Base-by-base conservation (phyloP, 306 rosid genomes). In the Boehmeria nivea region DNA sequence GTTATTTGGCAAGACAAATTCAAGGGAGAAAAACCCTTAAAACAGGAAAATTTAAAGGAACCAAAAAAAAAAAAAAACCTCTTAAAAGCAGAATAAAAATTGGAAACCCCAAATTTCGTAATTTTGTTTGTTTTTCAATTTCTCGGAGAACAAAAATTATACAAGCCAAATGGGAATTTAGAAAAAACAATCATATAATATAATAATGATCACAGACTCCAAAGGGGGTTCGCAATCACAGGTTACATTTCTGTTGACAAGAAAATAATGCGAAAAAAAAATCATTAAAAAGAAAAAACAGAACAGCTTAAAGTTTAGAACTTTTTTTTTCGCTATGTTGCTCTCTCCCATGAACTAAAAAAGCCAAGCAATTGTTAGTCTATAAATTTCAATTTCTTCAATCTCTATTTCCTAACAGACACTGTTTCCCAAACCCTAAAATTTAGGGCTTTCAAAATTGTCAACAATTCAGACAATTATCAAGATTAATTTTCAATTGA, bases 401-500 rank as follows among this genome's bases (percentile, higher is more conserved):
- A 15, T 17, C 34, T 40, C 59, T 43, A 37, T 58, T 40, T 28
- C 38, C 19, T 18, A 15, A 33, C 36, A 1, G 21, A 27, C 16
- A 11, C 3, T n/a, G 19, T 40, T 40, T 23, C 36, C 56, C 33
- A 68, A 57, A n/a, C 42, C 43, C 58, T 19, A 12, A 48, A 60
- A 27, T 6, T n/a, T 24, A 15, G 10, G 39, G 39, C 1, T 31
- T 31, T 31, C 36, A 31, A 31, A 31, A 31, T 40, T 14, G 15
- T 10, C 20, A 22, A 11, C 17, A 23, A 57, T 13, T 22, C 9
- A 19, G 20, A 36, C 24, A 23, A 42, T 50, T 24, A 16, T 2
- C 44, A 8, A 14, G 40, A 36, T 27, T 16, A 38, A 56, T 23
- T 56, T 65, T 51, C 13, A 42, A 50, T 39, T 27, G 14, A 2